phyloP scores from a whole-genome alignment of 2,329 filamentous ascomycete species.

The Microsporum audouinii region DNA sequence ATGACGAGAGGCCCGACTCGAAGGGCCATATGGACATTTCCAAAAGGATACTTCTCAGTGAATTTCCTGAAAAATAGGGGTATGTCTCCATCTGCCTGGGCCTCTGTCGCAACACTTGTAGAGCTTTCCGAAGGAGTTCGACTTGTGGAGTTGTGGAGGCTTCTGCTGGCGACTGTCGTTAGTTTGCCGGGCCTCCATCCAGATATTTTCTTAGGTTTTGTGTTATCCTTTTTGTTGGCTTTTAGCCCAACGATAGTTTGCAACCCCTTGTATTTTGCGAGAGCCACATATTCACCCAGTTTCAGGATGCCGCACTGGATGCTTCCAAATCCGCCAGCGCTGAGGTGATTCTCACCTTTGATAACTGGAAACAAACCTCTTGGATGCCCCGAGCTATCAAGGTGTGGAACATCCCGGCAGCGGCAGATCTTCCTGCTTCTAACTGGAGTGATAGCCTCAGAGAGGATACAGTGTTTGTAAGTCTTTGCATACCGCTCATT shows the following conservation, averaged over 20 bases:
- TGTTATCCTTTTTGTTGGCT: no score
- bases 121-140: not conserved
- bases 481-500: slow-evolving; percentile 10
- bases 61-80: slow-evolving; percentile 23
- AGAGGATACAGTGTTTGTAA: slow-evolving; percentile 27
- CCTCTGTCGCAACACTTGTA: not conserved
- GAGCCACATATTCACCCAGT: slow-evolving; percentile 12
- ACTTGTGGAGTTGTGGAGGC: no score
- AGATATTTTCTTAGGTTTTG: not conserved
- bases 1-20: slow-evolving; percentile 32
- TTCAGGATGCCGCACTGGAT: slow-evolving; percentile 11
- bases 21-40: slow-evolving; percentile 33
- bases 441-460: slow-evolving; percentile 4
- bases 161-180: not conserved
- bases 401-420: slow-evolving; percentile 16
- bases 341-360: slow-evolving; percentile 5
- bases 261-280: slow-evolving; percentile 12
- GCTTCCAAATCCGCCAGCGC: not conserved
- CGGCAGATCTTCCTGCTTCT: slow-evolving; percentile 20
- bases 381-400: slow-evolving; percentile 14
- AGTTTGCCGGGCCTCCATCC: not conserved
- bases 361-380: slow-evolving; percentile 7
- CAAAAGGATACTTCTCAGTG: slow-evolving; percentile 24
- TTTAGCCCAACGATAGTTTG: not conserved
- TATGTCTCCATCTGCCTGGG: slow-evolving; percentile 18